phyloP scores from a whole-genome alignment of 257 asterid species.

The Solanum pennellii region DNA sequence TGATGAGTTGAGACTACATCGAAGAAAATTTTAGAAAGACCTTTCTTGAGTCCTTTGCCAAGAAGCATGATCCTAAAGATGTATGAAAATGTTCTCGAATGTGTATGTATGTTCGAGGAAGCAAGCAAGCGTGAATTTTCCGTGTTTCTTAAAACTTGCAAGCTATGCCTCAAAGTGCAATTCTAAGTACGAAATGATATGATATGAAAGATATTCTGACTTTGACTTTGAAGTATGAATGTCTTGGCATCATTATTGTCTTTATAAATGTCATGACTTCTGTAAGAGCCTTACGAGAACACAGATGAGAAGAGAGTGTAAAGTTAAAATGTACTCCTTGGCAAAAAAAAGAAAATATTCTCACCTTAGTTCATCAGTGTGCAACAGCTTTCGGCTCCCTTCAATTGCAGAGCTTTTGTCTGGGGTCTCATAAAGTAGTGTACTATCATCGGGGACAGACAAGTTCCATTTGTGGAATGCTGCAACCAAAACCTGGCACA shows the following conservation, averaged over 20 bases:
- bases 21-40: neutral
- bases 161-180: neutral
- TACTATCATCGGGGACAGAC: conserved; percentile 49
- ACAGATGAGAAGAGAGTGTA: neutral
- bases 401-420: conserved; percentile 79
- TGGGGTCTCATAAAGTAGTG: conserved; percentile 61
- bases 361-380: conserved; percentile 48
- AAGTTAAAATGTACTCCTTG: neutral
- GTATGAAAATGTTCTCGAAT: neutral
- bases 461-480: conserved; percentile 56
- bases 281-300: neutral
- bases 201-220: neutral
- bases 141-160: neutral
- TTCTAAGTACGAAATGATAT: neutral
- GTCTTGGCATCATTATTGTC: neutral
- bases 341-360: neutral
- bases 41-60: neutral
- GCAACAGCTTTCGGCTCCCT: conserved; percentile 85
- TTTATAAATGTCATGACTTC: neutral
- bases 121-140: neutral
- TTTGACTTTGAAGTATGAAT: neutral
- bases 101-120: neutral
- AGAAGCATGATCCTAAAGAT: neutral
- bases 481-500: conserved; percentile 91
- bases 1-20: neutral